phyloP scores from a whole-genome alignment of 1,284 basidiomycete genomes.

The Boletus smithii region DNA sequence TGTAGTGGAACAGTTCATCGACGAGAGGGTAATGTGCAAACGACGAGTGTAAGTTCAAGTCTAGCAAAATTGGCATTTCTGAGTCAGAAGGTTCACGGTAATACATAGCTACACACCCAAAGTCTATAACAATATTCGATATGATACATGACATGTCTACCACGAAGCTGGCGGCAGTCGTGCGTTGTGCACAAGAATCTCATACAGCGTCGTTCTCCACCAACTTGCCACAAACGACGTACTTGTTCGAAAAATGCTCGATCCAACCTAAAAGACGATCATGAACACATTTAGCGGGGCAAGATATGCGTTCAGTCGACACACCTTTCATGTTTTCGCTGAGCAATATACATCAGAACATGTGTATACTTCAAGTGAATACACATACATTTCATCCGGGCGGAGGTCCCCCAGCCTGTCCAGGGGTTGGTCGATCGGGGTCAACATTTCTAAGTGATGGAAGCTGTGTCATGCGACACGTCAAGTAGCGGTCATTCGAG shows the following conservation, averaged over 20 bases:
- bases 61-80: too few relatives aligned
- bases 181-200: background rate
- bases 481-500: background rate
- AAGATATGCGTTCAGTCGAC: constrained; percentile 1
- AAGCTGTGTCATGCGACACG: constrained; percentile 1
- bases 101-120: constrained; percentile 1
- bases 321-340: constrained; percentile 88
- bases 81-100: too few relatives aligned
- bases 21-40: too few relatives aligned
- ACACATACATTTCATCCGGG: constrained; percentile 75
- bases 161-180: background rate
- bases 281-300: background rate
- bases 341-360: constrained; percentile 10
- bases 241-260: constrained; percentile 86
- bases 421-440: constrained; percentile 79
- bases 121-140: constrained; percentile 3
- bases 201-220: constrained; percentile 65
- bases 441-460: constrained; percentile 76
- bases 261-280: constrained; percentile 70
- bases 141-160: constrained; percentile 15
- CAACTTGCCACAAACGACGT: constrained; percentile 80
- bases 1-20: too few relatives aligned
- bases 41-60: too few relatives aligned
- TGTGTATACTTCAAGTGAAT: background rate
- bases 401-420: constrained; percentile 80